Evolutionary conservation across 2,329 filamentous ascomycete species (phyloP), one percentile per base, ranked within the genome.

Genomic region (Colletotrichum orbiculare): DNA sequence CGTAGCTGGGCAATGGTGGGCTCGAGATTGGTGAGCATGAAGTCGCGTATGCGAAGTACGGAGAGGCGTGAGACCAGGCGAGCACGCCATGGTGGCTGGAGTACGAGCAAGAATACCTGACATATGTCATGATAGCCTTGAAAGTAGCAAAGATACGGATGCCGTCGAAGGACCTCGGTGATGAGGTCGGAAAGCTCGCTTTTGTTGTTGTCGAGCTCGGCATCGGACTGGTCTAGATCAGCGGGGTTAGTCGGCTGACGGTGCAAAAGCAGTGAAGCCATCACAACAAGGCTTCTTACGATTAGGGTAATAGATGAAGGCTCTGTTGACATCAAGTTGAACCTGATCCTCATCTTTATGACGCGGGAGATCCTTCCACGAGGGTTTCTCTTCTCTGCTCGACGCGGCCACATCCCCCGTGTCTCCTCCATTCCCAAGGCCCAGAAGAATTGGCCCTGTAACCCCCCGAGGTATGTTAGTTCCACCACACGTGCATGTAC

Each of bases 61-160:
- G 94, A 97, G 64, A 99, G 88, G n/a, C 92, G 91, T 39, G 91
- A 85, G 38, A 96, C 87, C 13, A 90, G 88, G 7, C 83, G 77
- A 15, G 85, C 82, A 13, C 92, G 89, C 47, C 50, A 54, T 25
- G 83, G 73, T 9, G 87, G 80, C 0, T 90, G 90, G 4, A 99
- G 84, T 10, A 97, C 94, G 12, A 99, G 86, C 45, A 98, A 86
- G 65, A 99, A 85, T 33, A 99, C 96, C 79, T 99, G 96, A 71
- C 93, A 96, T 73, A 99, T 98, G 80, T 99, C 96, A 78, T 99
- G 96, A 76, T 96, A 99, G 75, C 96, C 96, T 81, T 99, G 96
- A 77, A 99, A 99, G 80, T 99, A 99, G 81, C 89, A 93, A 41
- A 99, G 87, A 75, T 90, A 89, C 13, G 94, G 93, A 72, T 96